These are phyloP conservation scores for Sclerotiophoma versabilis DNA, from an alignment of 2,329 filamentous ascomycete species.

Conservation along the genomic window DNA sequence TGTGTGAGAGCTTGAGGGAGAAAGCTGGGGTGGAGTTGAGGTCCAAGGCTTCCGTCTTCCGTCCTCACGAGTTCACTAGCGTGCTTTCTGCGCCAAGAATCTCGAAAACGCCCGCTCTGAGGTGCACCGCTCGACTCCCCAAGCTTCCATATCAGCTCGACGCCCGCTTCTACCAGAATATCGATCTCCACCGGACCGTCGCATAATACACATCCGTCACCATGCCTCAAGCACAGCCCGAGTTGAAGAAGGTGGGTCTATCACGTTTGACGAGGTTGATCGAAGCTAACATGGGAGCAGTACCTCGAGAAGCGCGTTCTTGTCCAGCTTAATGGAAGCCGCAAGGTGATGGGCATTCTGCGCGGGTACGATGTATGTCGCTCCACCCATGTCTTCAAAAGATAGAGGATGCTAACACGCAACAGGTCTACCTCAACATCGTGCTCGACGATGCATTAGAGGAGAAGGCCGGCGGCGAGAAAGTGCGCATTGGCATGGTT, in stretches of 20 bases:
- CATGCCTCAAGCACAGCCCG: slow-evolving; percentile 98
- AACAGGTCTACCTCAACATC: slow-evolving; percentile 94
- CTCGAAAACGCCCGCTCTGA: slow-evolving; percentile 25
- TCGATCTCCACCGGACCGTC: neutral
- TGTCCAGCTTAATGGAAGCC: slow-evolving; percentile 95
- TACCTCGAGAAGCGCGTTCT: slow-evolving; percentile 99
- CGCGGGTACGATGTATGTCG: slow-evolving; percentile 89
- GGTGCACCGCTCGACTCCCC: neutral
- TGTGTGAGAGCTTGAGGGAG: neutral
- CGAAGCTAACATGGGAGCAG: slow-evolving; percentile 58
- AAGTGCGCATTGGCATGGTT: slow-evolving; percentile 89
- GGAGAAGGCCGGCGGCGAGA: slow-evolving; percentile 90
- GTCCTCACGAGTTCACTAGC: slow-evolving; percentile 16
- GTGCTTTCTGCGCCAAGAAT: slow-evolving; percentile 22
- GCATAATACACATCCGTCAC: slow-evolving; percentile 49
- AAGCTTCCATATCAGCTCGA: slow-evolving; percentile 5
- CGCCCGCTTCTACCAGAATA: neutral
- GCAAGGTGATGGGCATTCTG: slow-evolving; percentile 93
- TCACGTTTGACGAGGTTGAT: neutral
- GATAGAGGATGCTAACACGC: slow-evolving; percentile 1
- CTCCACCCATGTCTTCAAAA: neutral
- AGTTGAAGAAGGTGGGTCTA: slow-evolving; percentile 87
- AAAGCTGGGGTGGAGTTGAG: neutral
- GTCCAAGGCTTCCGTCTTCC: slow-evolving; percentile 12
- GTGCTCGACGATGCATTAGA: slow-evolving; percentile 97